Evolutionary conservation across 2,329 filamentous ascomycete genomes (phyloP), one percentile per base, ranked within the genome.

Genomic region (Pseudopyricularia javanii): DNA sequence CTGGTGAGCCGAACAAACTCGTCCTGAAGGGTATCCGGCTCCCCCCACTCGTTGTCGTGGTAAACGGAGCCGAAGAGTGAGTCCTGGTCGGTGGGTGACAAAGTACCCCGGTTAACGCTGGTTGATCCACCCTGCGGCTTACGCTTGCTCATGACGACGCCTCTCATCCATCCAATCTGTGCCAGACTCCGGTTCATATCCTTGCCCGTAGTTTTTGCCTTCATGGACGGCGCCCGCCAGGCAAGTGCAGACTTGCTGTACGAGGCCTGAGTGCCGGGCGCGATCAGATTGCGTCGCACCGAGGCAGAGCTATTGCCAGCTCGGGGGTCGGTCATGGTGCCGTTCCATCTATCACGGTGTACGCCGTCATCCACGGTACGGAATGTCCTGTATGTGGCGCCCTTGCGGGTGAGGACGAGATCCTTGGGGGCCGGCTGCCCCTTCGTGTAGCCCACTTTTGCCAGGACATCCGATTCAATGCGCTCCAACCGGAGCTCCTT

Each of bases 351-450:
- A 54, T 85, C 81, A 24, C 75, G 71, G 48, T 74, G 74, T 37
- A 73, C 65, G 49, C 70, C 71, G 53, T 80, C 79, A 52, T 86
- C 83, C 20, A 86, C 75, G 40, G 89, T 82, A 47, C 88, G 82
- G 61, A 91, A 96, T 0, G 88, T 91, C 64, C 86, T 88, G 71
- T 96, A 96, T 2, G 77, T 71, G 6, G 91, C 89, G 11, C 90
- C 90, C 64, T 84, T 84, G n/a, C 91, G 81, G 12, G 90, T 95
- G 43, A 91, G 71, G 51, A 79, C 83, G 9, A 91, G 70, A 30
- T 78, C 82, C 37, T 80, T 80, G 7, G 76, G 76, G 20, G 84
- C 79, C 3, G 76, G 75, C 51, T 74, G 76, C 4, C 87, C 88
- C 63, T 84, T 88, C 47, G 80, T 73, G 63, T 88, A 86, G 3